These are phyloP conservation scores for Cladophialophora bantiana DNA, from an alignment of 2,329 filamentous ascomycete species.

Conservation along the genomic window DNA sequence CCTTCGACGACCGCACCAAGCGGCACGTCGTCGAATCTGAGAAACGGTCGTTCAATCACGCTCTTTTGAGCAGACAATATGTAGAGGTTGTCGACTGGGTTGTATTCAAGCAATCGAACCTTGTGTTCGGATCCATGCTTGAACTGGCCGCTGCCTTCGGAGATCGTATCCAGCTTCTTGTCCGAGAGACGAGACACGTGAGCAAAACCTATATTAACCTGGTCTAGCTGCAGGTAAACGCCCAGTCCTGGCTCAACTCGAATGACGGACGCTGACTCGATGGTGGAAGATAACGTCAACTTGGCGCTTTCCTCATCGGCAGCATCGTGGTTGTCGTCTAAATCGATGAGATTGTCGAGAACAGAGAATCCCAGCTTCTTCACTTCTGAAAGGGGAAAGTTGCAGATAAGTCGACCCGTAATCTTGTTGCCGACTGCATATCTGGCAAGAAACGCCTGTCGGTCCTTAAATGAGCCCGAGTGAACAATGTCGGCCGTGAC, in stretches of 20 bases:
- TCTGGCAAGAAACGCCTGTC: conserved; percentile 69
- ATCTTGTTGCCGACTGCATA: conserved; percentile 85
- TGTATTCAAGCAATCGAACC: conserved; percentile 85
- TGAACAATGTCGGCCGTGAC: conserved; percentile 90
- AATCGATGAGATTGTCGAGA: conserved; percentile 78
- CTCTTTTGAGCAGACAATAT: conserved; percentile 83
- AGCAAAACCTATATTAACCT: conserved; percentile 79
- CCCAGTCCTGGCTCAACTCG: conserved; percentile 82
- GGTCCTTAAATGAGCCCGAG: conserved; percentile 75
- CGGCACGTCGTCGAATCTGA: conserved; percentile 88
- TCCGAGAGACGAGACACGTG: conserved; percentile 94
- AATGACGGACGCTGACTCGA: conserved; percentile 78
- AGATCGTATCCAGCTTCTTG: conserved; percentile 83
- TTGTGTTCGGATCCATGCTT: conserved; percentile 79
- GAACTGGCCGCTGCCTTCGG: conserved; percentile 77
- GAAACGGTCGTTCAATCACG: conserved; percentile 83
- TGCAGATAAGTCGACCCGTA: conserved; percentile 86
- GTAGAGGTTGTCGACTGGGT: conserved; percentile 82
- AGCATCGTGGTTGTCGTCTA: conserved; percentile 53
- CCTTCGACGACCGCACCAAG: conserved; percentile 82
- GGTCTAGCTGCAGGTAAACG: conserved; percentile 76
- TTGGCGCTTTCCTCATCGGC: conserved; percentile 56
- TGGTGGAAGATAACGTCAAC: conserved; percentile 72
- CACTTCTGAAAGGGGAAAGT: conserved; percentile 77
- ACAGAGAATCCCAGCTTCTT: conserved; percentile 88